Percentiles rank a stretch among this genome's conserved stretches.
These are phyloP conservation scores for Cenchrus americanus DNA, from an alignment of 176 grass and related monocot genomes.

Conservation along the genomic window DNA sequence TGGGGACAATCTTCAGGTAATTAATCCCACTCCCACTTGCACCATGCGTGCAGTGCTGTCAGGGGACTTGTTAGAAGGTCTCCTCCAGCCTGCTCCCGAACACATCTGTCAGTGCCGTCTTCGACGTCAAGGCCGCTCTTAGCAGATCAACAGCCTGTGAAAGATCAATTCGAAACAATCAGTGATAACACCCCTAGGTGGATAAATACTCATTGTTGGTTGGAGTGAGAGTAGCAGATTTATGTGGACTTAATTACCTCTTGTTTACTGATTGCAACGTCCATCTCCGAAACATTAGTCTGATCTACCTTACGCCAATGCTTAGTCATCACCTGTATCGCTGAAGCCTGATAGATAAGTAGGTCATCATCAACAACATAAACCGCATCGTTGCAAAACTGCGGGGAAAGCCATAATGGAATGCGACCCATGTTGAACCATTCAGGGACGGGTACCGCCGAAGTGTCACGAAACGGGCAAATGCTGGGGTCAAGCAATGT, in stretches of 20 bases:
- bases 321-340: background rate
- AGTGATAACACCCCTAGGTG: background rate
- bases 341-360: background rate
- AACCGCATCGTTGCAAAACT: rapidly evolving
- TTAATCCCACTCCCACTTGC: background rate
- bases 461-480: background rate
- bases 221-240: background rate
- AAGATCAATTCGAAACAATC: background rate
- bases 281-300: background rate
- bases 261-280: background rate
- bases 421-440: background rate
- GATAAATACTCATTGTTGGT: background rate
- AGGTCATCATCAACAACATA: conserved; percentile 21
- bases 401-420: rapidly evolving
- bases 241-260: conserved; percentile 14
- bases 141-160: conserved; percentile 10
- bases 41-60: background rate
- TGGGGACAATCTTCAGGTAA: background rate
- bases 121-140: background rate
- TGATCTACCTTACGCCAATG: background rate
- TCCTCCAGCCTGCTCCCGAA: conserved; percentile 22
- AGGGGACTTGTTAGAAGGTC: background rate
- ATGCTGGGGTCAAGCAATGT: background rate
- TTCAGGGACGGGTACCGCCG: background rate
- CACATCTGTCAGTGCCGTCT: conserved; percentile 15